Evolutionary conservation across 1,139 yeast species (phyloP), one percentile per base, ranked within the genome.

Genomic region (Sugiyamaella pinicola): DNA sequence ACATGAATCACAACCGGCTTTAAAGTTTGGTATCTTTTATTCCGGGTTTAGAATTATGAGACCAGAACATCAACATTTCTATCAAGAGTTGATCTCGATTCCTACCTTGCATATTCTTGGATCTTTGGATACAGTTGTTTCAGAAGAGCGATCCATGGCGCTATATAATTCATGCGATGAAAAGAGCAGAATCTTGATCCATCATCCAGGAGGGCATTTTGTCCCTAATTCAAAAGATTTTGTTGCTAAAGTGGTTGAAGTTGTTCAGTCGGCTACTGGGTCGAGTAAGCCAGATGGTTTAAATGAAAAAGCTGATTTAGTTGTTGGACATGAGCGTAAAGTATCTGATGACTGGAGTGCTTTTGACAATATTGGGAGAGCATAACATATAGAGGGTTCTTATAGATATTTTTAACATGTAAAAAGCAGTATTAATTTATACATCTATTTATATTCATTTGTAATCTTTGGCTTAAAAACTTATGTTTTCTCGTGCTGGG

Each of bases 181-280:
- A 4, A 71, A 69, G 2, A 74, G 79, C 4, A 69, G 80, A 40
- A 76, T 77, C 2, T 57, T 83, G 39, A 65, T 87, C 58, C 79
- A 75, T 56, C 96, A 88, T 66, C 87, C 91, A 1, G 96, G 96
- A 33, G 95, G 95, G 0, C 96, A 88, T 66, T 87, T 84, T 66
- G 91, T 87, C 13, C 96, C 96, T 4, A 85, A 85, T 60, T 78
- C 86, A 2, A 83, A 82, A 64, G 71, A 79, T 5, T 74, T 80
- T 64, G 78, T 85, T 1, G 79, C 77, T 41, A 80, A 83, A 56
- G 84, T 85, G 1, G 65, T 76, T 1, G 74, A 74, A 42, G 41
- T 58, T 19, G 54, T 55, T 56, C 62, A n/a, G 52, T 41, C 10
- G 38, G 49, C 12, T 21, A 17, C n/a, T 8, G 47, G 28, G n/a